Base-by-base conservation (phyloP, 176 grass and related monocot species). In the Urochloa ruziziensis region DNA sequence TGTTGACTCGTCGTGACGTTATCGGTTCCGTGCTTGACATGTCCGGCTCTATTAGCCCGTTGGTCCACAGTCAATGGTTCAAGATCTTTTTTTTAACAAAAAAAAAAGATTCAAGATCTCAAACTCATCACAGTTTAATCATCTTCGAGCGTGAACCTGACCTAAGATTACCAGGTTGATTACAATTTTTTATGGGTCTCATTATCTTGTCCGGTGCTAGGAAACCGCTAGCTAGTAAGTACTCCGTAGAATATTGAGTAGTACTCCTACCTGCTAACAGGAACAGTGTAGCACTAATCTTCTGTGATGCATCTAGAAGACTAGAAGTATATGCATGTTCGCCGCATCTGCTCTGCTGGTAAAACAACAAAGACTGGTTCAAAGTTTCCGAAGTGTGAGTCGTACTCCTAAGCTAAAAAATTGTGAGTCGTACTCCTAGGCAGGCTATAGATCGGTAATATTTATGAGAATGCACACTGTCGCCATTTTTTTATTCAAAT, bases 21-120 rank as follows among this genome's bases (percentile, higher is more conserved):
- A 30, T 67, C 53, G 24, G 16, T 82, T 87, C 29, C 85, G 71
- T 86, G 85, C 78, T 68, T 82, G 61, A 82, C 70, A 82, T 87
- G 49, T 35, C 23, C 70, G 37, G 60, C 23, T 68, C 48, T 37
- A 37, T 17, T 51, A 46, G 24, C 23, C 16, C 11, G 46, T 16
- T 48, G 4, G 48, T 51, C 51, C 18, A 53, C 49, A 1, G 49
- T 53, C 49, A 53, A 4, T 21, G 49, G 18, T 19, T 23, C 51
- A 53, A 51, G 16, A 19, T 51, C 17, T 49, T 4, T 37, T 6
- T n/a, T n/a, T n/a, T n/a, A n/a, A n/a, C n/a, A n/a, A n/a, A n/a
- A n/a, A n/a, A n/a, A n/a, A n/a, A n/a, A n/a, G n/a, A n/a, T n/a
- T n/a, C n/a, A n/a, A n/a, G 36, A 7, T 40, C 17, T 48, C 46